A percentile compares a stretch with the other conserved stretches of the same genome.
phyloP scores from a whole-genome alignment of 139 green algal genomes.

The Raphidocelis subcapitata region DNA sequence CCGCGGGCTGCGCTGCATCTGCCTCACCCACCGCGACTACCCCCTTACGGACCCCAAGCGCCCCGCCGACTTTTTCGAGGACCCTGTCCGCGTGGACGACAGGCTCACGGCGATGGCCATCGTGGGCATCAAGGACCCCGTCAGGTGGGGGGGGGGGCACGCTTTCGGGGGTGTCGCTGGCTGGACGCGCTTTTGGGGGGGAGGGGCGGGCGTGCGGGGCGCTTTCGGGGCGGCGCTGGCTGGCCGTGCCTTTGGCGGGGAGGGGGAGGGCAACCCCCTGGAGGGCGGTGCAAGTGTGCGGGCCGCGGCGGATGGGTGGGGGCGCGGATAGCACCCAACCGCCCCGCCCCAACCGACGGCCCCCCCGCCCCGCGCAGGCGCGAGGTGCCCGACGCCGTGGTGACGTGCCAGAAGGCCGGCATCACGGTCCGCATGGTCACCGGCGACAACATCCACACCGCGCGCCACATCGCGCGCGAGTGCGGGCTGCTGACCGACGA shows the following conservation, averaged over 20 bases:
- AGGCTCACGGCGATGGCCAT: conserved; percentile 61
- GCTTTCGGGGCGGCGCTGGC: too few relatives aligned
- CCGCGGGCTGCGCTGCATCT: conserved; percentile 85
- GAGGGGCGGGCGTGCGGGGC: too few relatives aligned
- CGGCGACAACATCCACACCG: conserved; percentile 97
- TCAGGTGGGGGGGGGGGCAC: conserved; percentile 76
- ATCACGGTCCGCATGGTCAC: conserved; percentile 98
- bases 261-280: too few relatives aligned
- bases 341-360: too few relatives aligned
- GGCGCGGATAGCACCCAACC: too few relatives aligned
- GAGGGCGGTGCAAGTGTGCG: too few relatives aligned
- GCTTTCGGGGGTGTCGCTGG: conserved; percentile 44
- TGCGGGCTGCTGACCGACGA: conserved; percentile 87
- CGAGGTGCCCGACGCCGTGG: conserved; percentile 72
- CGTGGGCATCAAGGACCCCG: conserved; percentile 97
- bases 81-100: conserved; percentile 55
- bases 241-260: too few relatives aligned
- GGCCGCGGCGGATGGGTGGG: too few relatives aligned
- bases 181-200: not conserved
- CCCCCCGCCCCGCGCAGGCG: too few relatives aligned
- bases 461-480: conserved; percentile 94
- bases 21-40: conserved; percentile 72
- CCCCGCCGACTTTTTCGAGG: conserved; percentile 62
- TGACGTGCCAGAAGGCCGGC: conserved; percentile 80
- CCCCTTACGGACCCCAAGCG: conserved; percentile 29